Base-by-base conservation (phyloP, 371 early-diverging fungal species). In the Mortierella sp. region DNA sequence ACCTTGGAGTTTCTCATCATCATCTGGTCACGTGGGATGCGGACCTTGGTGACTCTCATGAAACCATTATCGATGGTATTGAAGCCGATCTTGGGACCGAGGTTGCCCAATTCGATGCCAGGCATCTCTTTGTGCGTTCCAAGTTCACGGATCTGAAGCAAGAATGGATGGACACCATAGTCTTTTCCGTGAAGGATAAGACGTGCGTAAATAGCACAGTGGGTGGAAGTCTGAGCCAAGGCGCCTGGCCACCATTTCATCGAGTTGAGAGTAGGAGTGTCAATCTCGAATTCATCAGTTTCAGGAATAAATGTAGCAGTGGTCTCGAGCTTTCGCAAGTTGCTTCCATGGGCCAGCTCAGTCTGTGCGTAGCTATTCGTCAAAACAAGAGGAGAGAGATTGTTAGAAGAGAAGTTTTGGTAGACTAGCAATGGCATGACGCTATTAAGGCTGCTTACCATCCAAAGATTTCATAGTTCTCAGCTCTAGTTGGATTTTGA, bases 211-310 rank as follows among this genome's bases (percentile, higher is more conserved):
- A 97, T 94, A 76, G 92, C 89, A 15, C 94, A 93, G 74, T 95
- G 93, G 21, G 91, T 97, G 15, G 87, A 87, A 61, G 87, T 86
- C 64, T 85, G 87, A 43, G 89, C 91, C 22, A 90, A 73, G 55
- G 95, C 95, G 59, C 97, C 97, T 45, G 94, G 92, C 97, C 97
- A 97, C 96, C 96, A 96, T 75, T 97, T 97, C 73, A 75, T 86
- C 6, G 94, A 84, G 50, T 94, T 92, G 63, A 96, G 76, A 13
- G 90, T 91, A 10, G 97, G 97, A 21, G 94, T 92, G 77, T 97
- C 93, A 64, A 97, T 84, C 74, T 94, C 96, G 58, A 94, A 96
- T 86, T 94, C 93, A 70, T 95, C 92, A 3, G 94, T 90, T 72
- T 93, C 94, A 5, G 90, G 89, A 41, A 94, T 87, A 67, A 88